Evolutionary conservation across 2,329 filamentous ascomycete genomes (phyloP), one percentile per base, ranked within the genome.

Genomic region (Diaporthe amygdali): DNA sequence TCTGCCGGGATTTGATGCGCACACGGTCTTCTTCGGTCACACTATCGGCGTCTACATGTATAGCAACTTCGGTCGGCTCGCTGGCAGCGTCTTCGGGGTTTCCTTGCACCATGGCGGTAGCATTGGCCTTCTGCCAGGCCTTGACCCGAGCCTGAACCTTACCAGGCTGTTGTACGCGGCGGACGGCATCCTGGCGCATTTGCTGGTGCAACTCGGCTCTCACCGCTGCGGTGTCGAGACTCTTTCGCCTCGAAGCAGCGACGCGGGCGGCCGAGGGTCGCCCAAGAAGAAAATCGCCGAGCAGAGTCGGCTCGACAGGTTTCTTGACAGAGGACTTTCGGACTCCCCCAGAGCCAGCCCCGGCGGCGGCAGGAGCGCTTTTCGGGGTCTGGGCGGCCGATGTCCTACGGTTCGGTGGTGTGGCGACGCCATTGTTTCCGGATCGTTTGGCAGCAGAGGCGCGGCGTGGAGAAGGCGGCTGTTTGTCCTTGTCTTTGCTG

Each of bases 61-160:
- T 88, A 7, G 89, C 86, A 39, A 93, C 82, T 47, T 93, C 90
- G 37, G 89, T 88, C 3, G 91, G 72, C 74, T 90, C 89, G 37
- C 85, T 89, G 7, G 87, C 84, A 8, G 85, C 81, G 30, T 86
- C 86, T 39, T 88, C 83, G 1, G 87, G 86, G 69, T 87, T 84
- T 2, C 84, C 86, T 2, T 81, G 82, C 4, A 78, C 82, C 81
- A 92, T 88, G 32, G 91, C 92, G 7, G 88, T 88, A 41, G 92
- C 93, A 77, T 93, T 94, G 75, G 91, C 86, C 78, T 92, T 92
- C 81, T 97, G 94, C 95, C 95, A 97, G 81, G 92, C 89, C 76
- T 91, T 92, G 67, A 97, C 93, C 77, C 95, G 91, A 75, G 94
- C 92, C 73, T 89, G 89, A 59, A 97, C 93, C n/a, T 89, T 89